Base-by-base conservation (phyloP, 306 rosid species). In the Canavalia ensiformis region DNA sequence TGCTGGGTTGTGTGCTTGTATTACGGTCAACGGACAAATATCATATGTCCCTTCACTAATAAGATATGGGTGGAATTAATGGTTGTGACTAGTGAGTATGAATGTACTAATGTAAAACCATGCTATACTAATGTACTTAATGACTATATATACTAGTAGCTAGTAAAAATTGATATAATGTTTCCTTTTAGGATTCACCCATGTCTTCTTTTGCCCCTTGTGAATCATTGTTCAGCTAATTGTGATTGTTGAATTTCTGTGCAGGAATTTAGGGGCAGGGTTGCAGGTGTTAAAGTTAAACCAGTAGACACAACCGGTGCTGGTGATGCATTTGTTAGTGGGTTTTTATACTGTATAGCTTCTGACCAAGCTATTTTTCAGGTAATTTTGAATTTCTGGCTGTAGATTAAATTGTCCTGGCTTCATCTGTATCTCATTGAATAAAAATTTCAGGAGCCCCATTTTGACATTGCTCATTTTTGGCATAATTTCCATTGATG, bases 221-320 rank as follows among this genome's bases (percentile, higher is more conserved):
- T 64, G 59, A 51, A 49, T 62, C 18, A 4, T 12, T 72, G 9
- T 81, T 63, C 4, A 6, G 52, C 67, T 70, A n/a, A 68, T 42
- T 86, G 44, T 57, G 72, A 77, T 25, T 13, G 70, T 35, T 11
- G 10, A 81, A 68, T 44, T 73, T 84, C 45, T 83, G 28, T 85
- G 57, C 88, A 96, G 99, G 88, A 82, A 56, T 96, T 92, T 68
- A 86, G 49, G 68, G 99, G 99, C 52, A 94, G 92, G 75, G 97
- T 96, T 63, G 66, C 58, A 7, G 98, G 98, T 60, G 87, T 90
- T 31, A 87, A 90, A 86, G 98, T 89, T 39, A 88, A 85, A 78
- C 72, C 97, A 3, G 86, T 92, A 3, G 99, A 96, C 88, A 96
- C 99, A 72, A 96, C 98, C 0, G 99, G 99, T 41, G 99, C 99